Evolutionary conservation across 768 basidiomycete species (phyloP).

Genomic region (Tricholoma hemisulphureum): DNA sequence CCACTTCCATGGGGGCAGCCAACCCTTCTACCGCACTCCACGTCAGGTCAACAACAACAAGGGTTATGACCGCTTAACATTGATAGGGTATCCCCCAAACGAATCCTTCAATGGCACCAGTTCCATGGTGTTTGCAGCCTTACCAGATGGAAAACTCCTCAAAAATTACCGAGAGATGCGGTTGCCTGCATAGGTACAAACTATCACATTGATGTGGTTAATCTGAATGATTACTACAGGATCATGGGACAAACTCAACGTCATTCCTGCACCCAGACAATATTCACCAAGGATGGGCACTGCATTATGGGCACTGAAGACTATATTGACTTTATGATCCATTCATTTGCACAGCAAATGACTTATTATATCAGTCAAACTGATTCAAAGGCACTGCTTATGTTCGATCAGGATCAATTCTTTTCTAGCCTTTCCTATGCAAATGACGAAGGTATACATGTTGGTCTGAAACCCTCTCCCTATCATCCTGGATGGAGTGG

Average conservation of each 20-base stretch:
- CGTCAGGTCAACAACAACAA: background rate
- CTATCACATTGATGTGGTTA: background rate
- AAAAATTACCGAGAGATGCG: background rate
- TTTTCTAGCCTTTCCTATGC: background rate
- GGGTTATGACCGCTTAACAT: background rate
- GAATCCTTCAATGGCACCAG: background rate
- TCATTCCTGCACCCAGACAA: background rate
- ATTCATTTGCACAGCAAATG: background rate
- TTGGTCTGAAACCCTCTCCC: background rate
- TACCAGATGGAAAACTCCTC: background rate
- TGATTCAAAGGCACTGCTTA: background rate
- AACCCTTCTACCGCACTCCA: background rate
- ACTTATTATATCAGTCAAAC: conserved; percentile 1
- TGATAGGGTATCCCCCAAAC: background rate
- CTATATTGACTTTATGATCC: background rate
- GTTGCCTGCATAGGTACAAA: background rate
- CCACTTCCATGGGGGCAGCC: background rate
- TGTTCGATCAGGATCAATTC: background rate
- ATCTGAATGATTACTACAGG: background rate
- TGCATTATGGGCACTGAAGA: background rate
- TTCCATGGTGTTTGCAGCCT: background rate
- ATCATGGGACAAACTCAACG: background rate
- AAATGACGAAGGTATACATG: background rate
- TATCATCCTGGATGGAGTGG: background rate
- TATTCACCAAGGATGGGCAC: background rate